Base-by-base conservation (phyloP, 139 green algal genomes). In the Yamagishiella unicocca region DNA sequence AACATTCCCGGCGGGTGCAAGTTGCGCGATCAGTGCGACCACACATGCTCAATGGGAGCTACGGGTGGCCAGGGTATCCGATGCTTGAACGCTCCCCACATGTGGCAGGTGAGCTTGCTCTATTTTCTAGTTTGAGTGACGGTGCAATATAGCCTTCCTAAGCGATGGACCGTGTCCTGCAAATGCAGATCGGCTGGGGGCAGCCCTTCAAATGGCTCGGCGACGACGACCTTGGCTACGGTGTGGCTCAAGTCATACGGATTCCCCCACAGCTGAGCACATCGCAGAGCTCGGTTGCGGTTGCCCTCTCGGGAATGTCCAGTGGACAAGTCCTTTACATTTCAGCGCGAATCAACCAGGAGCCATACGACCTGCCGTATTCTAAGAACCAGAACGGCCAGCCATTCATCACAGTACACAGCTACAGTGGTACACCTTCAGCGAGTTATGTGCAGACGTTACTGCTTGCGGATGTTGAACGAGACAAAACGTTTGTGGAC, bases 81-180 rank as follows among this genome's bases (percentile, higher is more conserved):
- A 38, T 85, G 79, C 79, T 24, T 66, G n/a, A 85, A 85, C 79
- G 62, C 79, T 5, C n/a, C 79, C n/a, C 79, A 85, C 79, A n/a
- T 37, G 2, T 85, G 62, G 62, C 79, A 81, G 73, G 45, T 81
- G 45, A 58, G 12, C 50, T 17, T 22, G 58, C 58, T 25, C 12
- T 17, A 12, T 12, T 12, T 25, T 58, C 50, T 58, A 17, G 17
- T 17, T 58, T 12, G 50, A 58, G 12, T 12, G 17, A 25, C 14
- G 50, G 12, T 58, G 17, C 17, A 58, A 58, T 67, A n/a, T 67
- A 67, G 17, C 24, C 58, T 67, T 67, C 19, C 14, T 6, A 21
- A 33, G 14, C 58, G 17, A 67, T 33, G 58, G 58, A 33, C 21
- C 58, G 17, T 9, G 9, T 67, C 58, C 58, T n/a, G 17, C 21